These are phyloP conservation scores for Kodamaea kaohsiungensis DNA, from an alignment of 805 yeast species.

Conservation along the genomic window DNA sequence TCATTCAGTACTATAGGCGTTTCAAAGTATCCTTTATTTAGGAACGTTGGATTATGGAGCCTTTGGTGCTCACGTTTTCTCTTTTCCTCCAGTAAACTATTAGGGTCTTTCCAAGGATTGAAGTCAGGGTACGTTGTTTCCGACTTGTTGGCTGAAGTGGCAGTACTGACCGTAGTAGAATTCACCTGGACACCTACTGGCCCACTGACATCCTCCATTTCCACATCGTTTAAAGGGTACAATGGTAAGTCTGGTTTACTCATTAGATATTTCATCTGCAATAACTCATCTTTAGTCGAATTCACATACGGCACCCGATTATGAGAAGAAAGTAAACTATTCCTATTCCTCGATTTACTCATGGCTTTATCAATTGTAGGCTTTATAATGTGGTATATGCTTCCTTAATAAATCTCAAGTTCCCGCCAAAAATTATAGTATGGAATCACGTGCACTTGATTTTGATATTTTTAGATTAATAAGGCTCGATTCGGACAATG, in stretches of 20 bases:
- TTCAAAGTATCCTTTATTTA: constrained; percentile 74
- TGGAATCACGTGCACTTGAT: neutral
- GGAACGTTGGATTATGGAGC: constrained; percentile 46
- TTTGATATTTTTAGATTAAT: neutral
- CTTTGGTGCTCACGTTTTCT: constrained; percentile 50
- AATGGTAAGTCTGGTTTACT: constrained; percentile 32
- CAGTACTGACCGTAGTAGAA: neutral
- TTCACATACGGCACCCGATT: constrained; percentile 21
- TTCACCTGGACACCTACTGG: neutral
- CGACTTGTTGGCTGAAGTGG: neutral
- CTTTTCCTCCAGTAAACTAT: constrained; percentile 23
- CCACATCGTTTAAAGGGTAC: constrained; percentile 34
- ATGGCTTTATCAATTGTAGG: neutral
- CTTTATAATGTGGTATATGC: neutral
- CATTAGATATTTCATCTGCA: constrained; percentile 38
- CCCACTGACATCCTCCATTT: constrained; percentile 4
- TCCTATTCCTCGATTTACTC: constrained; percentile 27
- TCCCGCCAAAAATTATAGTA: neutral
- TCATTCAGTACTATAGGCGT: constrained; percentile 65
- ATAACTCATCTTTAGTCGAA: constrained; percentile 32
- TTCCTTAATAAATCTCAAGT: neutral
- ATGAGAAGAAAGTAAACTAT: constrained; percentile 27
- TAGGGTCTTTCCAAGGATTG: constrained; percentile 65
- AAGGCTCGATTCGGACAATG: neutral
- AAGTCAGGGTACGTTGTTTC: constrained; percentile 62